These are phyloP conservation scores for Monosporascus sp. DNA, from an alignment of 2,329 filamentous ascomycete species.

Conservation along the genomic window DNA sequence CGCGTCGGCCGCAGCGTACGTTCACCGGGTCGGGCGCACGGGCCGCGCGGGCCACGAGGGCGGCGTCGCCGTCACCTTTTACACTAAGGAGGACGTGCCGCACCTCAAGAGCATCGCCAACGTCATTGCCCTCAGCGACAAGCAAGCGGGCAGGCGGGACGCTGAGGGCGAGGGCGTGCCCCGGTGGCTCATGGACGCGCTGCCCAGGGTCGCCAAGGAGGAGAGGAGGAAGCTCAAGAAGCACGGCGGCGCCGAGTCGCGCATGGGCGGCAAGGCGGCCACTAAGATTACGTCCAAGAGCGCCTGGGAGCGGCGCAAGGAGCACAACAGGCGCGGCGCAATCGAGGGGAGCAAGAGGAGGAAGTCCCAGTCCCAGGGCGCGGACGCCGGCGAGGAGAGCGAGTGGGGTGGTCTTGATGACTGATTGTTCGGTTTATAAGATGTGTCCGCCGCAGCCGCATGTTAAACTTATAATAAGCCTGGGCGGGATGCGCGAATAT, in stretches of 20 bases:
- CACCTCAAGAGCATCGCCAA: conserved; percentile 89
- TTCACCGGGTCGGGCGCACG: conserved; percentile 89
- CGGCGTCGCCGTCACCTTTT: conserved; percentile 87
- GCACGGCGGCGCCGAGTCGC: conserved; percentile 72
- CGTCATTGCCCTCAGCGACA: conserved; percentile 80
- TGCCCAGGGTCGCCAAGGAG: conserved; percentile 79
- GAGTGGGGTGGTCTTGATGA: conserved; percentile 49
- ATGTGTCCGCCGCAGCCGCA: not conserved
- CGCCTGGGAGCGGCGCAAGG: conserved; percentile 65
- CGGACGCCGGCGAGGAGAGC: conserved; percentile 25
- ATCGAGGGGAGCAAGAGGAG: conserved; percentile 57
- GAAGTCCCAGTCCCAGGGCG: conserved; percentile 32
- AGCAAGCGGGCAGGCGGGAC: conserved; percentile 52
- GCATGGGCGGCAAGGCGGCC: conserved; percentile 48
- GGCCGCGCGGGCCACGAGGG: conserved; percentile 83
- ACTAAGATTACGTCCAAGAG: conserved; percentile 83
- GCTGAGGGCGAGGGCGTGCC: conserved; percentile 57
- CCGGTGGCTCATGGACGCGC: conserved; percentile 81
- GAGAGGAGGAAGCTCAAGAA: conserved; percentile 79
- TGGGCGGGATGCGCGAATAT: no score
- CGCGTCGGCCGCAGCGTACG: conserved; percentile 81
- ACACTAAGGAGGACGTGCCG: conserved; percentile 90
- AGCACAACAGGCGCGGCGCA: conserved; percentile 62
- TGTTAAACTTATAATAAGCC: not conserved
- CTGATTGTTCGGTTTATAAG: conserved; percentile 16